phyloP scores from a whole-genome alignment of 768 basidiomycete species.

The Russula abietina region DNA sequence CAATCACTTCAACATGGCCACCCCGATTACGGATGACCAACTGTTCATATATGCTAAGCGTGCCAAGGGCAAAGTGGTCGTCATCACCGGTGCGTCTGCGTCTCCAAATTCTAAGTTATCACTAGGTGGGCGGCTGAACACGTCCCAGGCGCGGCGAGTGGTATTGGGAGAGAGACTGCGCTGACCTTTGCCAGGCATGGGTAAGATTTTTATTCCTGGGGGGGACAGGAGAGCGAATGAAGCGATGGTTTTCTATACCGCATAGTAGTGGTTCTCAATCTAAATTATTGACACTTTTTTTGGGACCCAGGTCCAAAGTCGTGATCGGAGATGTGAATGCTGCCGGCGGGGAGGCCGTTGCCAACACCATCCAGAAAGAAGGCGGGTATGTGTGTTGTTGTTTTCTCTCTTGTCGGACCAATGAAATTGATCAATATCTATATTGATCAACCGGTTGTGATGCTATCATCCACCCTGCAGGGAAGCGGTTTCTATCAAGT shows the following conservation, averaged over 20 bases:
- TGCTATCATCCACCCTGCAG: conserved; percentile 28
- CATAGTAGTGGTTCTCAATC: no score
- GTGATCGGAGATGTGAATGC: conserved; percentile 49
- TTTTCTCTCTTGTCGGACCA: neutral
- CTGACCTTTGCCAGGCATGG: conserved; percentile 47
- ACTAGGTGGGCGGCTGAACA: no score
- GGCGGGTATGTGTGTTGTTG: conserved; percentile 38
- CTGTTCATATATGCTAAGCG: conserved; percentile 11
- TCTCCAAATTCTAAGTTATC: neutral
- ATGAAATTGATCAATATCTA: no score
- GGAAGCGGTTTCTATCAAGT: conserved; percentile 38
- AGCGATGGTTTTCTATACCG: no score
- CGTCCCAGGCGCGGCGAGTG: conserved; percentile 27
- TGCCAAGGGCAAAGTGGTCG: conserved; percentile 17
- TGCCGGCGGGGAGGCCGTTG: conserved; percentile 37
- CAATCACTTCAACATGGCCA: neutral
- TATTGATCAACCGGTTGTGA: no score
- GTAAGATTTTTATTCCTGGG: conserved; percentile 28
- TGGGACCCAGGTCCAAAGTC: conserved; percentile 14
- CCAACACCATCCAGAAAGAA: conserved; percentile 35
- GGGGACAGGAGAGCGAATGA: no score
- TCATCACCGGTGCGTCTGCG: conserved; percentile 13
- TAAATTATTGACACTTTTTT: no score
- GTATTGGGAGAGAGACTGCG: conserved; percentile 49
- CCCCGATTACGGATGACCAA: conserved; percentile 12